Percentiles rank a stretch among this genome's conserved stretches.
Conservation (phyloP, 108 stramenopile species). For the Fragilaria crotonensis region DNA sequence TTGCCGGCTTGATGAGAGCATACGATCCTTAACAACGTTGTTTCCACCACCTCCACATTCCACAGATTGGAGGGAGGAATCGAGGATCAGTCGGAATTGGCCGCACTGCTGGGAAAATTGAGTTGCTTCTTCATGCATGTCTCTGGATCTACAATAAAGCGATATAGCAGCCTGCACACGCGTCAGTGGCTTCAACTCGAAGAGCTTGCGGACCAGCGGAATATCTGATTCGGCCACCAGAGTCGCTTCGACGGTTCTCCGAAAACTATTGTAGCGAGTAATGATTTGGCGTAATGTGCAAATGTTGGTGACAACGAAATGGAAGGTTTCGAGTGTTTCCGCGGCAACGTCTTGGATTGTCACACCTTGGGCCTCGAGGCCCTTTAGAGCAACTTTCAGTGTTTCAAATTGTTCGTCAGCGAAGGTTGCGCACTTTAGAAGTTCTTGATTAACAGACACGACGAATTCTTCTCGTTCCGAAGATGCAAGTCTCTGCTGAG, state of each 20-base stretch:
- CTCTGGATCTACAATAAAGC: background rate
- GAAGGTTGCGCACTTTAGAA: background rate
- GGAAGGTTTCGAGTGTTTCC: background rate
- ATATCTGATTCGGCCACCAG: background rate
- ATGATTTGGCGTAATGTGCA: slow-evolving; percentile 1
- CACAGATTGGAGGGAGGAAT: background rate
- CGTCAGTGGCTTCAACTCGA: background rate
- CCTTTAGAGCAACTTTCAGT: no score
- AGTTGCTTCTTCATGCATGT: background rate
- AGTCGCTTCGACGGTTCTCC: background rate
- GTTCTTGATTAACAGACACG: background rate
- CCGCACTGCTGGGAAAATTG: background rate
- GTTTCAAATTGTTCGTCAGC: no score
- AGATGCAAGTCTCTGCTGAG: background rate
- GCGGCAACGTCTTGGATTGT: slow-evolving; percentile 1
- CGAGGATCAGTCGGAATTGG: background rate
- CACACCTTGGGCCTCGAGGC: background rate
- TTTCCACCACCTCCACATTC: background rate
- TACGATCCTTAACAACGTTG: slow-evolving; percentile 1
- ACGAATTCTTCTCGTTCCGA: background rate
- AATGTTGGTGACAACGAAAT: background rate
- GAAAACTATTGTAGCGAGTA: background rate
- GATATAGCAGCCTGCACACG: background rate
- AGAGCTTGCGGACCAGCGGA: background rate
- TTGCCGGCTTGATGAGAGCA: slow-evolving; percentile 7